Evolutionary conservation across 805 yeast species (phyloP), one percentile per base, ranked within the genome.

Genomic region (Candida caryicola): DNA sequence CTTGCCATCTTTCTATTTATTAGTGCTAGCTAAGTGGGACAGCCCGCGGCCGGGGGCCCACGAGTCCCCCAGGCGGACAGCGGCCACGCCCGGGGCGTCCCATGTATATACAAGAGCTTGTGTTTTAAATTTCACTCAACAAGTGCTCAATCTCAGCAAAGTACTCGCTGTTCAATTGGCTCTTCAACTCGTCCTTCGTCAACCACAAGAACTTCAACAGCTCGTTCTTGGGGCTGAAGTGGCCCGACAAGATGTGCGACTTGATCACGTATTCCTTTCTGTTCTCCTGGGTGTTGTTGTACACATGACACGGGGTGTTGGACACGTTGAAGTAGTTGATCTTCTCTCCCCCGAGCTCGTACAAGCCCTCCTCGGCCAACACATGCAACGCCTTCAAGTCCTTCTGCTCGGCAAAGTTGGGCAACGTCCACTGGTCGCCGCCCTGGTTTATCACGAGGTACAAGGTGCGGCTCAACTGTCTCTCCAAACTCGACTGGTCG

Each of bases 241-340:
- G 67, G 32, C 98, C 99, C 9, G 95, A 85, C 50, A 91, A 66
- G 41, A 91, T 87, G 59, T 88, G 96, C 23, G 95, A 84, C 63
- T 87, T 88, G 51, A 93, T 77, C 51, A 85, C 69, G 56, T 81
- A 93, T 51, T 85, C 91, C 51, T 61, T 56, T 23, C 54, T 54
- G 23, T 56, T 54, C 27, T 50, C 52, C 10, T 36, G 41, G 10
- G 49, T 34, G 44, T 67, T 73, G 48, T 77, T 70, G 45, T 82
- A 55, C 1, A 83, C 79, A 31, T 82, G 89, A 29, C 90, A 82
- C 29, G 99, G 98, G 4, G 84, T 84, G 40, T 77, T 79, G 17
- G 98, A 88, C n/a, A 93, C 95, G 15, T 85, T 78, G 86, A 95
- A 91, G 31, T 88, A 83, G 63, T 88, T 85, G 57, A 93, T 76